These are phyloP conservation scores for Orbilia javanica DNA, from an alignment of 2,329 filamentous ascomycete species.

Conservation along the genomic window DNA sequence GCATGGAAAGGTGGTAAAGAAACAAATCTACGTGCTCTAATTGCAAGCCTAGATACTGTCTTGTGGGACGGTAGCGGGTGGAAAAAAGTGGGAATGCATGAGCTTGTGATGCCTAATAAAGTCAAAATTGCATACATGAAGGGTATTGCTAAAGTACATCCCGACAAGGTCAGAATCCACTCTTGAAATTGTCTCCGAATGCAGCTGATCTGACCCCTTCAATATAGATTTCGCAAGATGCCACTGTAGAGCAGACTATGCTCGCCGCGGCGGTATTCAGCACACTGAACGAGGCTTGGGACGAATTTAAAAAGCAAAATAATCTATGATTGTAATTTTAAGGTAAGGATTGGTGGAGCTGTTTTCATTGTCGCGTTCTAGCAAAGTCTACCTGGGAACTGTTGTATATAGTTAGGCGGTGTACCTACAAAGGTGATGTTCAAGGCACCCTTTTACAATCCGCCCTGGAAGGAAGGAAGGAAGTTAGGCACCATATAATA, in stretches of 20 bases:
- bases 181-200: conserved; percentile 57
- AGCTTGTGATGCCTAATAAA: conserved; percentile 90
- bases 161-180: conserved; percentile 88
- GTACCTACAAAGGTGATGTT: not conserved
- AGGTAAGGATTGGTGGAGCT: not conserved
- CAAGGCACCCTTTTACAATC: not conserved
- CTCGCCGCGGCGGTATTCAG: conserved; percentile 76
- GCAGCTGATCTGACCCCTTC: not conserved
- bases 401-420: not conserved
- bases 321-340: conserved; percentile 38
- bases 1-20: conserved; percentile 91
- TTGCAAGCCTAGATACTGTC: conserved; percentile 87
- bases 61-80: conserved; percentile 93
- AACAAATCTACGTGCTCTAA: conserved; percentile 88
- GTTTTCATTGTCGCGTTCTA: not conserved
- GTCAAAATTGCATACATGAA: conserved; percentile 99
- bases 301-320: conserved; percentile 79
- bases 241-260: conserved; percentile 75
- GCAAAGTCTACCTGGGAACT: not conserved
- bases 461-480: too few relatives aligned
- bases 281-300: conserved; percentile 79
- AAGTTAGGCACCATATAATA: not conserved
- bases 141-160: conserved; percentile 97
- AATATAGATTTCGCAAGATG: conserved; percentile 73
- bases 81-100: conserved; percentile 96